phyloP scores from a whole-genome alignment of 345 rosid species.

The Noccaea caerulescens region DNA sequence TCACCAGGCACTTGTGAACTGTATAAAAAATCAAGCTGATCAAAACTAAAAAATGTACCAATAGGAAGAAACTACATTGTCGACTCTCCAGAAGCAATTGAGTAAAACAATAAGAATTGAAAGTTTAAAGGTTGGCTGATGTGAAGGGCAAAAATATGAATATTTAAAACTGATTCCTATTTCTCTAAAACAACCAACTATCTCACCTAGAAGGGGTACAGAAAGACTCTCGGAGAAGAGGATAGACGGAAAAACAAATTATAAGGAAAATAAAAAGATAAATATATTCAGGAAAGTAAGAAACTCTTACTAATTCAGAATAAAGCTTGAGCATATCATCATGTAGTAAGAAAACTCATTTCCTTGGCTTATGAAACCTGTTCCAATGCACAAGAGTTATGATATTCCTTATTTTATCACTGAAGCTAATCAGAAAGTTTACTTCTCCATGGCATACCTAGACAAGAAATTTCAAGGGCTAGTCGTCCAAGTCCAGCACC shows the following conservation, averaged over 20 bases:
- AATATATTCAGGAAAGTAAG: constrained; percentile 1
- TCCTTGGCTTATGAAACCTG: constrained; percentile 99
- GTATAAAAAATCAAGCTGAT: constrained; percentile 29
- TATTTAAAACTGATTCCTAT: background rate
- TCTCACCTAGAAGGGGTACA: background rate
- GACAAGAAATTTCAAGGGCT: constrained; percentile 93
- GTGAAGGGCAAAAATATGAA: background rate
- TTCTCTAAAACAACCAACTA: constrained; percentile 9
- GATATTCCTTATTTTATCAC: constrained; percentile 8
- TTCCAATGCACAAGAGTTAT: constrained; percentile 32
- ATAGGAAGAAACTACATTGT: constrained; percentile 5
- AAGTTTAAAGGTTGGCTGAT: background rate
- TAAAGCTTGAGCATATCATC: constrained; percentile 99
- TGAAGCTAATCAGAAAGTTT: background rate
- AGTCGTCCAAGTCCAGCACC: constrained; percentile 99
- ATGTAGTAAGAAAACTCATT: constrained; percentile 99
- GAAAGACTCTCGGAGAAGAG: constrained; percentile 8
- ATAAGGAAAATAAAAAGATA: background rate
- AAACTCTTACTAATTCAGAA: constrained; percentile 83
- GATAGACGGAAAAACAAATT: background rate
- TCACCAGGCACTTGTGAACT: constrained; percentile 65
- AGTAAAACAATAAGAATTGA: background rate
- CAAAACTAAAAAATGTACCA: constrained; percentile 23
- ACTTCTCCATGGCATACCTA: constrained; percentile 56
- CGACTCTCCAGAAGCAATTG: constrained; percentile 17